Percentiles rank a stretch among this genome's conserved stretches.
phyloP scores from a whole-genome alignment of 352 stramenopile species.

The Phytophthora fragariaefolia region DNA sequence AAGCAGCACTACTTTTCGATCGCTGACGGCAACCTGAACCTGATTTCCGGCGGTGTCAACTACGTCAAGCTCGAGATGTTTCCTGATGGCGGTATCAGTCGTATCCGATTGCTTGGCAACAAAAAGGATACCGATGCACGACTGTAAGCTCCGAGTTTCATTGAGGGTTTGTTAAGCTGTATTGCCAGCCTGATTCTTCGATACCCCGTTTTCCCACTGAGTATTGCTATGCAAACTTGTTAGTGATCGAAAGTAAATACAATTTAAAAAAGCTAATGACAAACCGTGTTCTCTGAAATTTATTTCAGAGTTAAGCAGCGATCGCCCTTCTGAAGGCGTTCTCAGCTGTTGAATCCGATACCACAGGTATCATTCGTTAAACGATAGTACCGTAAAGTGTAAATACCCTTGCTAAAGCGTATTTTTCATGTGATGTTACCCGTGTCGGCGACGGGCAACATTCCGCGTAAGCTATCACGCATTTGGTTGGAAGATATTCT shows the following conservation, averaged over 20 bases:
- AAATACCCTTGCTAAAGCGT: too few relatives aligned
- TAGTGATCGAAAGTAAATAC: conserved; percentile 48
- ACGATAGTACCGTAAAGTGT: too few relatives aligned
- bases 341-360: too few relatives aligned
- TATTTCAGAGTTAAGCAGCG: too few relatives aligned
- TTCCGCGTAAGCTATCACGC: too few relatives aligned
- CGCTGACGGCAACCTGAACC: conserved; percentile 55
- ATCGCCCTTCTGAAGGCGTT: too few relatives aligned
- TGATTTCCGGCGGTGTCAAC: conserved; percentile 76
- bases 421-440: too few relatives aligned
- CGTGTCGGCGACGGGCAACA: too few relatives aligned
- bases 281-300: too few relatives aligned
- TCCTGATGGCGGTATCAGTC: conserved; percentile 93
- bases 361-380: too few relatives aligned
- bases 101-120: conserved; percentile 86
- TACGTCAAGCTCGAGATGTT: conserved; percentile 95
- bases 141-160: conserved; percentile 27
- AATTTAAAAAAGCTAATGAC: too few relatives aligned
- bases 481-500: too few relatives aligned
- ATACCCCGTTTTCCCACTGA: conserved; percentile 12
- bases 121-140: conserved; percentile 53
- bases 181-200: conserved; percentile 44
- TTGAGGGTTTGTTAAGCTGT: neutral
- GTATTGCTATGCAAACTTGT: conserved; percentile 12
- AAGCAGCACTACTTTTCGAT: conserved; percentile 89